phyloP scores from a whole-genome alignment of 1,284 basidiomycete genomes.

The Peniophora sp. region DNA sequence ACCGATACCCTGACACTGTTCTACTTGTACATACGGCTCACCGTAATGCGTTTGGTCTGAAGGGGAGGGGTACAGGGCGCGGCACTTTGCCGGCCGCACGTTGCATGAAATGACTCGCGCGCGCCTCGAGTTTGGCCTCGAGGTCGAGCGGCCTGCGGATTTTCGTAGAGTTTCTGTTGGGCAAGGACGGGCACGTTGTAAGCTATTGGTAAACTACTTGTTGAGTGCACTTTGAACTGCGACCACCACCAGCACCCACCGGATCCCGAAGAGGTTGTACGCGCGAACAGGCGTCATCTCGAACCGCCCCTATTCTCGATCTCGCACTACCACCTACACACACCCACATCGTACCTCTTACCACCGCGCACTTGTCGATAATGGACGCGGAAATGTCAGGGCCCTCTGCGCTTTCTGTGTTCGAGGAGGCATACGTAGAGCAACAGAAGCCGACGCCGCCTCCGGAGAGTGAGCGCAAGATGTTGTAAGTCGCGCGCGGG shows the following conservation, averaged over 20 bases:
- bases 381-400: conserved; percentile 65
- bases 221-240: conserved; percentile 5
- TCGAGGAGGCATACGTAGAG: conserved; percentile 27
- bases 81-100: too few relatives aligned
- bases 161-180: too few relatives aligned
- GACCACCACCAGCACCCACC: conserved; percentile 4
- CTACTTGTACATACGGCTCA: too few relatives aligned
- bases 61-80: too few relatives aligned
- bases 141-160: too few relatives aligned
- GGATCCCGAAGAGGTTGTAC: too few relatives aligned
- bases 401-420: conserved; percentile 20
- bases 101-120: too few relatives aligned
- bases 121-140: too few relatives aligned
- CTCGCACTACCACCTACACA: conserved; percentile 4
- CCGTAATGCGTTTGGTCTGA: too few relatives aligned
- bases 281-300: conserved; percentile 2
- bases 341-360: not conserved
- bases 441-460: conserved; percentile 26
- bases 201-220: too few relatives aligned
- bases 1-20: too few relatives aligned
- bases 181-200: too few relatives aligned
- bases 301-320: not conserved
- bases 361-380: conserved; percentile 34
- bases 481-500: conserved; percentile 50
- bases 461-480: conserved; percentile 44